These are phyloP conservation scores for Crataegus laevigata DNA, from an alignment of 306 rosid species.

Conservation along the genomic window DNA sequence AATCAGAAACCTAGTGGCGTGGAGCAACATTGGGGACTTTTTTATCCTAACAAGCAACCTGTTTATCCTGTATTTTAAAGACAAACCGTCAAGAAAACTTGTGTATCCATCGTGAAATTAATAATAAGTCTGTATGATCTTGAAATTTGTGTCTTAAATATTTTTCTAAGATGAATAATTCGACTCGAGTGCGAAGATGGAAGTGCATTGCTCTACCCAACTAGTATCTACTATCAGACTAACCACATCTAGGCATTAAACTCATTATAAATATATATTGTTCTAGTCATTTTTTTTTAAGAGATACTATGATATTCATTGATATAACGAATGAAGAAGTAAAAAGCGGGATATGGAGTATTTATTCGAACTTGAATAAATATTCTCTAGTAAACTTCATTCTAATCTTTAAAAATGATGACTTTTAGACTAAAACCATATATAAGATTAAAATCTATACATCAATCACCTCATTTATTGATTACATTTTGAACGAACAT, in stretches of 20 bases:
- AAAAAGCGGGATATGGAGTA: too few relatives aligned
- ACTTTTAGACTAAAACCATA: too few relatives aligned
- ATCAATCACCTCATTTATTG: too few relatives aligned
- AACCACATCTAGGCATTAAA: neutral
- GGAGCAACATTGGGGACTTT: constrained; percentile 27
- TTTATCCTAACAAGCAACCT: constrained; percentile 20
- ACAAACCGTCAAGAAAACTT: neutral
- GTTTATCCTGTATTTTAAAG: constrained; percentile 20
- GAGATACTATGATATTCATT: too few relatives aligned
- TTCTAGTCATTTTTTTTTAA: too few relatives aligned
- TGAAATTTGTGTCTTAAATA: neutral
- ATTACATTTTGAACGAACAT: too few relatives aligned
- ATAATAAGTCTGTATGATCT: neutral
- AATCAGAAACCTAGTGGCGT: constrained; percentile 17
- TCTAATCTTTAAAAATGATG: too few relatives aligned
- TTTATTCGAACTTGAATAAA: too few relatives aligned
- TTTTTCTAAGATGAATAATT: neutral
- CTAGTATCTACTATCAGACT: neutral
- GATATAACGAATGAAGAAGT: too few relatives aligned
- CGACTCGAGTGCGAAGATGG: neutral
- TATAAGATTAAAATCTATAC: too few relatives aligned
- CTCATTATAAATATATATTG: too few relatives aligned
- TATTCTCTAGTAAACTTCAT: too few relatives aligned
- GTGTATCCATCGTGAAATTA: neutral
- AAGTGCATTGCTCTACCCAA: neutral